Percentiles rank a stretch among this genome's conserved stretches.
phyloP scores from a whole-genome alignment of 2,329 filamentous ascomycete genomes.

The Aspergillus awamori region DNA sequence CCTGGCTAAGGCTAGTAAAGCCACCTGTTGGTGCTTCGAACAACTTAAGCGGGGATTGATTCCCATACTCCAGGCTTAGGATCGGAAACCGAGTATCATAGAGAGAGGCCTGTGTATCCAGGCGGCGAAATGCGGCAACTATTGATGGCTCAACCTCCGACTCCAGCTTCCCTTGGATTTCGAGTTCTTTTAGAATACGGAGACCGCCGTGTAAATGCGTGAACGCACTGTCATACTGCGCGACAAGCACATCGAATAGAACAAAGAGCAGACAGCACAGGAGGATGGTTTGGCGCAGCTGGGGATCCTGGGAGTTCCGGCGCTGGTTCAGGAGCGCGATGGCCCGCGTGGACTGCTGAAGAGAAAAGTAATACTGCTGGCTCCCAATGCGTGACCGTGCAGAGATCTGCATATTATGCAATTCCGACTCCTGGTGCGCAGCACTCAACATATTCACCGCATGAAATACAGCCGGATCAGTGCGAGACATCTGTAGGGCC shows the following conservation, averaged over 20 bases:
- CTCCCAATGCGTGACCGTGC: neutral
- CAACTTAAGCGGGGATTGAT: neutral
- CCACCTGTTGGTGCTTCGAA: neutral
- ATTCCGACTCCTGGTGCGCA: slow-evolving; percentile 8
- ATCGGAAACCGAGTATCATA: neutral
- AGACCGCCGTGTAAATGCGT: slow-evolving; percentile 10
- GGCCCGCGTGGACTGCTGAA: slow-evolving; percentile 7
- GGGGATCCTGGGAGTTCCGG: slow-evolving; percentile 7
- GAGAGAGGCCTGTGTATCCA: neutral
- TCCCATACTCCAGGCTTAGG: neutral
- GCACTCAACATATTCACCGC: slow-evolving; percentile 11
- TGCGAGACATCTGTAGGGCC: slow-evolving; percentile 5
- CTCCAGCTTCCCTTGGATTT: neutral
- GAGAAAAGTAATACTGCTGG: neutral
- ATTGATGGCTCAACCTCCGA: neutral
- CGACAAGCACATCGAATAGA: slow-evolving; percentile 4
- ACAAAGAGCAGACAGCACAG: slow-evolving; percentile 17
- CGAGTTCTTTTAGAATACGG: slow-evolving; percentile 8
- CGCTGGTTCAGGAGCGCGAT: slow-evolving; percentile 1
- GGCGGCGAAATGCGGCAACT: slow-evolving; percentile 1
- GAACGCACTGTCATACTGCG: slow-evolving; percentile 8
- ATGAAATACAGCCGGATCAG: slow-evolving; percentile 11
- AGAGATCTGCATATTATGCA: neutral
- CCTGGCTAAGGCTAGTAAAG: neutral
- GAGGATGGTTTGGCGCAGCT: slow-evolving; percentile 3